phyloP scores from a whole-genome alignment of 805 yeast species.

The Saturnispora besseyi region DNA sequence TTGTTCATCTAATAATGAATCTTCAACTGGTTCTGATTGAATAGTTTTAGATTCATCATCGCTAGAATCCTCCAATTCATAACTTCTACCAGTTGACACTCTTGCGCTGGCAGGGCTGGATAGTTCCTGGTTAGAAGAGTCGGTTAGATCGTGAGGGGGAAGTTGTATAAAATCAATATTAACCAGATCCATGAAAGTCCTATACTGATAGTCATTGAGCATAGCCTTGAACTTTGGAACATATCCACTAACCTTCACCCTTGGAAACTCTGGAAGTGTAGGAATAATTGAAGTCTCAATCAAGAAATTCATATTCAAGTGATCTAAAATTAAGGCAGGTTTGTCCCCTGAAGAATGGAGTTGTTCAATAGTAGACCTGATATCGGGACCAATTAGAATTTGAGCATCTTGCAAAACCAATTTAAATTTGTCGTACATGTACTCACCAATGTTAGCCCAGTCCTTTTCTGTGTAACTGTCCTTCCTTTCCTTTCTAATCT shows the following conservation, averaged over 20 bases:
- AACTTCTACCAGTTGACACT: not conserved
- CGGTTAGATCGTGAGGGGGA: conserved; percentile 34
- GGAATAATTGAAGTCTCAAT: conserved; percentile 84
- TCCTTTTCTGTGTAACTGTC: conserved; percentile 51
- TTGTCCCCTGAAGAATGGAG: conserved; percentile 41
- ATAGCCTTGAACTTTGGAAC: conserved; percentile 65
- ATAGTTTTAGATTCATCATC: not conserved
- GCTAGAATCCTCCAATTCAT: conserved; percentile 1
- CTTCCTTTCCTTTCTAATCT: conserved; percentile 55
- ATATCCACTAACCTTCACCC: conserved; percentile 63
- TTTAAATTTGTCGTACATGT: conserved; percentile 86
- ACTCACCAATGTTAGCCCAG: conserved; percentile 63
- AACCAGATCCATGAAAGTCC: conserved; percentile 71
- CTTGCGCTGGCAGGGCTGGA: not conserved
- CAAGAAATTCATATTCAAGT: conserved; percentile 60
- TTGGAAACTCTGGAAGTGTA: conserved; percentile 63
- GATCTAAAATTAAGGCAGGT: conserved; percentile 62
- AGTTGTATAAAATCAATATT: conserved; percentile 55
- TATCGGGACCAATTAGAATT: conserved; percentile 74
- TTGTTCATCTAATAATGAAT: conserved; percentile 31
- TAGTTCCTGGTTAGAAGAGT: not conserved
- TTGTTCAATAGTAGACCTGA: conserved; percentile 68
- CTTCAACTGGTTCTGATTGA: not conserved
- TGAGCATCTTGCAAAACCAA: conserved; percentile 78
- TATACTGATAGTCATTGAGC: conserved; percentile 84